Conservation (phyloP, 2,329 filamentous ascomycete genomes). For the Endothia cerciana region DNA sequence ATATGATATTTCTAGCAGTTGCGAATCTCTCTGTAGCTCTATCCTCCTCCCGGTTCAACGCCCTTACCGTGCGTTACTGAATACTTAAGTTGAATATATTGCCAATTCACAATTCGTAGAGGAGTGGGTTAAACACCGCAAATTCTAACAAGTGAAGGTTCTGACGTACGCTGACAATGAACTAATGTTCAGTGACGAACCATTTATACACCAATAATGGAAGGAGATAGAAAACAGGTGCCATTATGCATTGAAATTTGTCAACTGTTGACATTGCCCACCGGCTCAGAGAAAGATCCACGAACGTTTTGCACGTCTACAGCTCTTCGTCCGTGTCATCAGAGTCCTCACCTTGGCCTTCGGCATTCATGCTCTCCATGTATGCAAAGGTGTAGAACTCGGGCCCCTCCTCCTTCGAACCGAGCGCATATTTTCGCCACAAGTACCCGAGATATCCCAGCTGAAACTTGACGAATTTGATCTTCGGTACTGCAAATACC, state of each 20-base stretch:
- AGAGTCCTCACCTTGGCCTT: not conserved
- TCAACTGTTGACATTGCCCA: not conserved
- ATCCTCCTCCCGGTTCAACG: no score
- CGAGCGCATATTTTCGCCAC: conserved; percentile 9
- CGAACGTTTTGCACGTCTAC: not conserved
- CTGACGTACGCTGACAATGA: no score
- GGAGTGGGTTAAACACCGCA: no score
- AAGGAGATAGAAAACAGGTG: no score
- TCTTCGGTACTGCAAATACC: conserved; percentile 45
- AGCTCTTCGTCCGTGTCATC: not conserved
- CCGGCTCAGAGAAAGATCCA: not conserved
- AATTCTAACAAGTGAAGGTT: no score
- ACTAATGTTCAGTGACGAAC: no score
- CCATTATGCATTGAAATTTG: not conserved
- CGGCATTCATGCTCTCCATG: not conserved
- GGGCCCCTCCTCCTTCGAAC: conserved; percentile 21
- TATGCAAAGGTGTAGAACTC: conserved; percentile 23
- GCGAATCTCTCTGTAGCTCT: no score
- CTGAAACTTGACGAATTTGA: conserved; percentile 44
- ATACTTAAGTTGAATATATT: no score
- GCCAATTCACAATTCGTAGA: no score
- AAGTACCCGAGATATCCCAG: conserved; percentile 27
- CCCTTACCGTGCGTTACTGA: no score
- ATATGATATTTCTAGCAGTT: no score
- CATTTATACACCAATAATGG: no score